Evolutionary conservation across 2,329 filamentous ascomycete genomes (phyloP).

Genomic region (Stenocarpella maydis): DNA sequence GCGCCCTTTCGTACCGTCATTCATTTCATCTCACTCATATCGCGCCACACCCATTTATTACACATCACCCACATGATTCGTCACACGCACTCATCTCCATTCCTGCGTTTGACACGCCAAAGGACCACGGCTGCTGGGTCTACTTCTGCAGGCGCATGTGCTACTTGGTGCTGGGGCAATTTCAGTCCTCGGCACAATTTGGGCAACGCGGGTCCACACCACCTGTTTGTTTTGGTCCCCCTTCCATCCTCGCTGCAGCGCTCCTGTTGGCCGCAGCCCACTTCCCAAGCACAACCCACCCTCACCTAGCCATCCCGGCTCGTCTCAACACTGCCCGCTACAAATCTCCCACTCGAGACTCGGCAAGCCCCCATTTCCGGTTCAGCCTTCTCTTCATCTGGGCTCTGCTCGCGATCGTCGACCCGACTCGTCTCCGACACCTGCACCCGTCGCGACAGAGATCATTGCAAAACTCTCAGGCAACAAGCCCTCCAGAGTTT

Average conservation of each 20-base stretch:
- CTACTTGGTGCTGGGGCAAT: slow-evolving; percentile 30
- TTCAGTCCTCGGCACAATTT: slow-evolving; percentile 35
- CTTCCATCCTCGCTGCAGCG: slow-evolving; percentile 21
- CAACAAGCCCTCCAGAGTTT: slow-evolving; percentile 22
- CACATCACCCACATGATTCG: background rate
- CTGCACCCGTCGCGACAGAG: slow-evolving; percentile 29
- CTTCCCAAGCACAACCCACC: slow-evolving; percentile 12
- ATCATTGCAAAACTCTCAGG: slow-evolving; percentile 29
- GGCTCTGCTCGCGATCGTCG: slow-evolving; percentile 26
- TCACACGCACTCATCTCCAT: slow-evolving; percentile 15
- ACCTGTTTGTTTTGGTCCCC: slow-evolving; percentile 33
- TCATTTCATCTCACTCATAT: background rate
- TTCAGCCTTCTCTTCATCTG: slow-evolving; percentile 28
- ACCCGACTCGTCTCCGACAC: slow-evolving; percentile 29
- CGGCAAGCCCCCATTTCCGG: slow-evolving; percentile 31
- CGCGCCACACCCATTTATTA: background rate
- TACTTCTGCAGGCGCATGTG: slow-evolving; percentile 7
- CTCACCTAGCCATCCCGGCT: slow-evolving; percentile 28
- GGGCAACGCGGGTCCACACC: slow-evolving; percentile 33
- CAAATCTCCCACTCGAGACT: slow-evolving; percentile 35
- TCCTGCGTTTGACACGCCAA: slow-evolving; percentile 16
- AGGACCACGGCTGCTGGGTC: background rate
- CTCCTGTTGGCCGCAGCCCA: slow-evolving; percentile 23
- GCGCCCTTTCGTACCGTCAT: background rate
- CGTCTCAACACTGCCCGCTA: slow-evolving; percentile 31